These are phyloP conservation scores for Cicer yamashitae DNA, from an alignment of 306 rosid species.

Conservation along the genomic window DNA sequence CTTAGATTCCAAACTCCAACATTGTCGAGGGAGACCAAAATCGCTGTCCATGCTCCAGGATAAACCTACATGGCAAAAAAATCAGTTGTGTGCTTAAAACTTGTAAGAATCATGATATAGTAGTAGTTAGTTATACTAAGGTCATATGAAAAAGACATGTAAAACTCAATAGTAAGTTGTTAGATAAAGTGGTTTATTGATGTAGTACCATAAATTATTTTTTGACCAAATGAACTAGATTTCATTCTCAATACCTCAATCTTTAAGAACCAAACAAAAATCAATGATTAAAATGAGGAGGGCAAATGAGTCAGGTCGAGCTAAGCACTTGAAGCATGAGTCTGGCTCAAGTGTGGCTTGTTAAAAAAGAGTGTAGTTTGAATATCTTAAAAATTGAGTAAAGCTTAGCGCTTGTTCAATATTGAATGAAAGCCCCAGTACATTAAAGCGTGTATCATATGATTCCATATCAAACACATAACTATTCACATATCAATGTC, in stretches of 20 bases:
- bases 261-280: not conserved
- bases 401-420: too few relatives aligned
- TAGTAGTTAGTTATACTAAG: not conserved
- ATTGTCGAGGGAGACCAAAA: slow-evolving; percentile 88
- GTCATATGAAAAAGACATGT: not conserved
- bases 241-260: too few relatives aligned
- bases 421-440: too few relatives aligned
- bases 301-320: too few relatives aligned
- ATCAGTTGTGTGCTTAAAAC: slow-evolving; percentile 11
- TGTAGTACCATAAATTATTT: not conserved
- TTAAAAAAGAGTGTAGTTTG: too few relatives aligned
- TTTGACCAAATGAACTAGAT: not conserved
- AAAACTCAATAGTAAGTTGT: not conserved
- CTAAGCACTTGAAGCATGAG: too few relatives aligned
- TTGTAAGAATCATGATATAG: slow-evolving; percentile 4
- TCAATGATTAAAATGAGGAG: not conserved
- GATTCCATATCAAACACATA: too few relatives aligned
- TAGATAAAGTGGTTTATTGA: slow-evolving; percentile 10
- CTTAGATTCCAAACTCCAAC: slow-evolving; percentile 94
- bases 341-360: too few relatives aligned
- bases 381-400: too few relatives aligned
- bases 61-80: slow-evolving; percentile 65
- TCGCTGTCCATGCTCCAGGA: slow-evolving; percentile 96
- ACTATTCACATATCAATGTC: too few relatives aligned
- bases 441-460: too few relatives aligned